phyloP scores from a whole-genome alignment of 345 rosid species.

The Eucalyptus guilfoylei region DNA sequence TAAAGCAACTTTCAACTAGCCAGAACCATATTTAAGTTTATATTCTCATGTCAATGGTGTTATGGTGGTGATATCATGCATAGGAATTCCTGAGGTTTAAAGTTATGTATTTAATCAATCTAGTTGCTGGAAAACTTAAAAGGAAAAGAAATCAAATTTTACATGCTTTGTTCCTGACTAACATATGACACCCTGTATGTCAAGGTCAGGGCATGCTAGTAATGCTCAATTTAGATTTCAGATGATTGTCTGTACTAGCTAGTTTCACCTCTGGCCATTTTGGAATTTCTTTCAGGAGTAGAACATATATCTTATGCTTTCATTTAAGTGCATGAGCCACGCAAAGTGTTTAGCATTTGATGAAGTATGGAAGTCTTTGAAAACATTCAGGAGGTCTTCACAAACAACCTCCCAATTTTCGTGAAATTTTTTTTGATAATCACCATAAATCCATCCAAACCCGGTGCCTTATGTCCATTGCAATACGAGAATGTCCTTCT shows the following conservation, averaged over 20 bases:
- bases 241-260: neutral
- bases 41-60: neutral
- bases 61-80: neutral
- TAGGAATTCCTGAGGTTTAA: neutral
- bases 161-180: neutral
- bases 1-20: neutral
- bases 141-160: neutral
- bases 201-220: neutral
- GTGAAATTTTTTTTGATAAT: neutral
- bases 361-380: neutral
- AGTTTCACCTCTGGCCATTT: neutral
- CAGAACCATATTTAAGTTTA: neutral
- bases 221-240: neutral
- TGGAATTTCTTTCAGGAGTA: neutral
- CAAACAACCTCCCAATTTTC: neutral
- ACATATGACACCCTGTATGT: neutral
- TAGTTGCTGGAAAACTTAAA: neutral
- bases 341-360: neutral
- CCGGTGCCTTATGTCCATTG: neutral
- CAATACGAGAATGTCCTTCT: neutral
- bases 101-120: neutral
- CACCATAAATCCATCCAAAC: neutral
- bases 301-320: neutral
- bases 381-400: neutral
- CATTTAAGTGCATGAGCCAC: neutral